Base-by-base conservation (phyloP, 257 asterid species). In the Nicotiana noctiflora region DNA sequence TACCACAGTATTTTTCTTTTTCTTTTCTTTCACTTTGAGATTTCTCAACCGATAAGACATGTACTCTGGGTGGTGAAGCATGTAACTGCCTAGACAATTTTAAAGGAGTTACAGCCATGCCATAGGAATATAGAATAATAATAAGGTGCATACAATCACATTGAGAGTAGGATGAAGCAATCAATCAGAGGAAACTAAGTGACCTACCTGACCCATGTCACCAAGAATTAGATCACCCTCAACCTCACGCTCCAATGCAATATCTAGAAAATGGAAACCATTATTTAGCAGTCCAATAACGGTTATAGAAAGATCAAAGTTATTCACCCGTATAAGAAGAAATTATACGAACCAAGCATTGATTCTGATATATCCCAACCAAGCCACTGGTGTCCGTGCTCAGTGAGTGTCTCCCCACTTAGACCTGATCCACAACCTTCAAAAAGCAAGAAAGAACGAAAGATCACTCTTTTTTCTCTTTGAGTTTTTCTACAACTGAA, bases 361-460 rank as follows among this genome's bases (percentile, higher is more conserved):
- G 98, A 92, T 76, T 85, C 90, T 5, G 99, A 96, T 87, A 96
- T 96, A 85, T 96, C 99, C 77, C 91, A 81, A 75, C 98, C 97
- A 89, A 96, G 88, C 99, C 99, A 96, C 14, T 92, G 97, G 85
- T 93, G 97, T 70, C 98, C 99, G 68, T 85, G 84, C 62, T 96
- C 97, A 34, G 97, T 91, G 83, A 96, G 81, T 37, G 97, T 92
- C 87, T 94, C 97, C 78, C 98, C 99, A 37, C 99, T 96, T 57
- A 93, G 92, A 65, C 99, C 99, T 15, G 99, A 96, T 83, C 99
- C 99, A 60, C 99, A 96, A 86, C 99, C 99, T 96, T 85, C 21
- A 19, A 14, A 63, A 81, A 72, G 49, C 37, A 72, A 44, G 60
- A 46, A 46, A 72, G 78, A 21, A 72, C 23, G 40, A 46, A 72